Evolutionary conservation across 305 asterid species (phyloP).

Genomic region (Lippia alba): DNA sequence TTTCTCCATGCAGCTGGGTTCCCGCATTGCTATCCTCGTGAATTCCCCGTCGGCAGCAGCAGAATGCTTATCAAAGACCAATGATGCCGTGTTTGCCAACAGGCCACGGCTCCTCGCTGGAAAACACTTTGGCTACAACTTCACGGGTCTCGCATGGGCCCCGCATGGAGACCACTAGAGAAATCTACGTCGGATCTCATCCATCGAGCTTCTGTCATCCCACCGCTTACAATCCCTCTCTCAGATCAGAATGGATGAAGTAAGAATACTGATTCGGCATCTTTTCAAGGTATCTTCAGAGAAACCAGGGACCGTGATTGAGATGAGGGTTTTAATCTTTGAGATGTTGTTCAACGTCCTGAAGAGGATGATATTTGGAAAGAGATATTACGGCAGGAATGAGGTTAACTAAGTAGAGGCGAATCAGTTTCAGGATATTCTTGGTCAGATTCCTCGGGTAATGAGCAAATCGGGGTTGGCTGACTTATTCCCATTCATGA

Average conservation of each 20-base stretch:
- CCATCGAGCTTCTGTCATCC: constrained; percentile 28
- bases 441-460: not conserved
- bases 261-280: not conserved
- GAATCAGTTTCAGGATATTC: constrained; percentile 13
- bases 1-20: too few species aligned
- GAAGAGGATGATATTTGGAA: too few species aligned
- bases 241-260: constrained; percentile 15
- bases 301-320: not conserved
- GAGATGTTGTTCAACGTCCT: constrained; percentile 22
- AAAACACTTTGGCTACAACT: constrained; percentile 21
- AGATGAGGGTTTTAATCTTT: constrained; percentile 10
- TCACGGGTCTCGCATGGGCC: constrained; percentile 21
- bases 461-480: not conserved
- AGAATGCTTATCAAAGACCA: constrained; percentile 9
- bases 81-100: constrained; percentile 19
- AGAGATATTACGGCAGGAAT: constrained; percentile 16
- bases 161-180: constrained; percentile 22
- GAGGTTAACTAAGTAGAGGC: constrained; percentile 19
- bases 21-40: too few species aligned
- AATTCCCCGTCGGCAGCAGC: constrained; percentile 14
- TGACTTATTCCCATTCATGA: constrained; percentile 17
- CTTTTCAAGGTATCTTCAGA: not conserved
- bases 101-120: constrained; percentile 21
- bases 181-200: constrained; percentile 11
- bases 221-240: constrained; percentile 25